A percentile compares a stretch with the other conserved stretches of the same genome.
phyloP scores from a whole-genome alignment of 176 grass and related monocot species.

The Musa schizocarpa region DNA sequence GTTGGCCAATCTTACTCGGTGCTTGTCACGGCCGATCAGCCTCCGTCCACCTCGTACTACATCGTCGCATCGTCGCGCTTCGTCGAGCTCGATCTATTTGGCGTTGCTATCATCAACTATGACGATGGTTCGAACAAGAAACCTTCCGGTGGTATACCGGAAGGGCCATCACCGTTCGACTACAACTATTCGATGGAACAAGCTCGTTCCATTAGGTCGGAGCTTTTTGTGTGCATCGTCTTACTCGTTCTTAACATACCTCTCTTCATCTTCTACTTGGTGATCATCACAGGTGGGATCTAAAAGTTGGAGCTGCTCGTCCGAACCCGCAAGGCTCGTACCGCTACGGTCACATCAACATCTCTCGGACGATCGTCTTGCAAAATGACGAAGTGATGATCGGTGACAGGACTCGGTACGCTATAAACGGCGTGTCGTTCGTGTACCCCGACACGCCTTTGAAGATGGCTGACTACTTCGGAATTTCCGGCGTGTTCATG shows the following conservation, averaged over 20 bases:
- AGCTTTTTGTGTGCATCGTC: not conserved
- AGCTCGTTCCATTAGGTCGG: not conserved
- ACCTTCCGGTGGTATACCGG: not conserved
- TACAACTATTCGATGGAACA: not conserved
- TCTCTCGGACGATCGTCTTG: not conserved
- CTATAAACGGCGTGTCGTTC: not conserved
- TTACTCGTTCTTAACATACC: too few relatives aligned
- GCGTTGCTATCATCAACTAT: not conserved
- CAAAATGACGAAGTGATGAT: not conserved
- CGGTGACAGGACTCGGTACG: not conserved
- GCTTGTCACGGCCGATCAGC: not conserved
- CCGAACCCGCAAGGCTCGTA: conserved; percentile 1
- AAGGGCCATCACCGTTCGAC: not conserved
- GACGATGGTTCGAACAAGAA: not conserved
- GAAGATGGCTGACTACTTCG: conserved; percentile 5
- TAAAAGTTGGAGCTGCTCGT: not conserved
- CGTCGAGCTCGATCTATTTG: not conserved
- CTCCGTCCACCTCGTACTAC: not conserved
- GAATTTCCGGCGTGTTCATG: not conserved
- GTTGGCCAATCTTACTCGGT: conserved; percentile 1
- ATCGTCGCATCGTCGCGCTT: not conserved
- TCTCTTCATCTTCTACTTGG: too few relatives aligned
- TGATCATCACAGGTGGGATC: not conserved
- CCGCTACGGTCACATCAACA: conserved; percentile 3
- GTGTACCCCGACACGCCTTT: not conserved